phyloP scores from a whole-genome alignment of 148 eudicot species.

The Rhododendron mucronatum region DNA sequence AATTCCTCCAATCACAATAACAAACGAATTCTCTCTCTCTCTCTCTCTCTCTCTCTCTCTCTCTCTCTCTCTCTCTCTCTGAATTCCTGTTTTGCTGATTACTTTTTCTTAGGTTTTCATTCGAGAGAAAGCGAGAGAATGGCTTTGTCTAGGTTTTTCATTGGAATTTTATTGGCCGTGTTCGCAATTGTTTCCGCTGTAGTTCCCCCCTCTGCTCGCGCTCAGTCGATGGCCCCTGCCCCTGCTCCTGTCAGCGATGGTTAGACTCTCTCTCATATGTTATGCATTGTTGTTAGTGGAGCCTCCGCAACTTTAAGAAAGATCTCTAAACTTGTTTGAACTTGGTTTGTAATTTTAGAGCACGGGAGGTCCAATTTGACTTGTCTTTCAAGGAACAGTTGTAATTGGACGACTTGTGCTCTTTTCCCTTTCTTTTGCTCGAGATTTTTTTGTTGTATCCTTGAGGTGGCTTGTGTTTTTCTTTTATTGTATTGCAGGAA shows the following conservation, averaged over 20 bases:
- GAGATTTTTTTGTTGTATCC: background rate
- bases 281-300: background rate
- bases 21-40: background rate
- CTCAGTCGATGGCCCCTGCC: conserved; percentile 30
- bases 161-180: background rate
- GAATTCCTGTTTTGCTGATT: background rate
- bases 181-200: conserved; percentile 10
- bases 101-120: background rate
- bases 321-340: background rate
- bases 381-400: background rate
- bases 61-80: background rate
- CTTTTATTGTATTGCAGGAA: conserved; percentile 20
- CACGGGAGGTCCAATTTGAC: too few species aligned
- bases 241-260: conserved; percentile 34
- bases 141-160: background rate
- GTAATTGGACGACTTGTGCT: background rate
- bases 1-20: background rate
- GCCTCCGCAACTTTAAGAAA: background rate
- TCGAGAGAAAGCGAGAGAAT: background rate
- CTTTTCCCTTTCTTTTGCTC: background rate
- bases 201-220: conserved; percentile 10
- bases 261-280: background rate
- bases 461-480: background rate
- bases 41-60: too few species aligned
- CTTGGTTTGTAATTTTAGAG: too few species aligned